Evolutionary conservation across 2,329 filamentous ascomycete genomes (phyloP).

Genomic region (Phialophora verrucosa): DNA sequence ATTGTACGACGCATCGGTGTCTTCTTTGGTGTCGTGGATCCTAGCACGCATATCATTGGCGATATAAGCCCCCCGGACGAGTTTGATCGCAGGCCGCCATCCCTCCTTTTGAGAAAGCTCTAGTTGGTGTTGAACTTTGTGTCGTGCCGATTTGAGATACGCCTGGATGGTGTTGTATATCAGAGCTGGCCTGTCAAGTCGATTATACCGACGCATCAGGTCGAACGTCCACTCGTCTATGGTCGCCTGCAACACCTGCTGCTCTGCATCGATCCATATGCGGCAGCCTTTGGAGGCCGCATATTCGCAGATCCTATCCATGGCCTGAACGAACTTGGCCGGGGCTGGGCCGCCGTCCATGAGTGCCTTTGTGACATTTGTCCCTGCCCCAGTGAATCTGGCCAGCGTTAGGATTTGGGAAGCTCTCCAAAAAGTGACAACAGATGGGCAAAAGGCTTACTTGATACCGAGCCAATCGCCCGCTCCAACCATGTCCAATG

Average conservation of each 20-base stretch:
- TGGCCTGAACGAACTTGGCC: slow-evolving; percentile 49
- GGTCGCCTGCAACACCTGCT: slow-evolving; percentile 57
- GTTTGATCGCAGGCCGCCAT: slow-evolving; percentile 59
- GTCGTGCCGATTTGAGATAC: slow-evolving; percentile 57
- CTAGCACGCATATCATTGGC: slow-evolving; percentile 53
- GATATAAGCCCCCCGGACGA: slow-evolving; percentile 61
- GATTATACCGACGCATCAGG: slow-evolving; percentile 60
- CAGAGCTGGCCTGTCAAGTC: slow-evolving; percentile 45
- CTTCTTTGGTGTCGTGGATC: slow-evolving; percentile 55
- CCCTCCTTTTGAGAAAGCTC: slow-evolving; percentile 53
- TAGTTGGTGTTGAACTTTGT: slow-evolving; percentile 55
- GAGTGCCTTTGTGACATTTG: slow-evolving; percentile 50
- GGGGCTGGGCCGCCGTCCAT: slow-evolving; percentile 49
- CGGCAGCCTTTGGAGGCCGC: slow-evolving; percentile 52
- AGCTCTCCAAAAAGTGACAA: neutral
- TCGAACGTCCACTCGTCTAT: slow-evolving; percentile 61
- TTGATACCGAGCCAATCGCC: slow-evolving; percentile 61
- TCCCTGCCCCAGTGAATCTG: slow-evolving; percentile 58
- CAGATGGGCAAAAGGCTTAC: slow-evolving; percentile 42
- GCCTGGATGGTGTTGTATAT: slow-evolving; percentile 61
- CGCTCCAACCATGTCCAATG: slow-evolving; percentile 58
- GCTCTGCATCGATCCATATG: slow-evolving; percentile 61
- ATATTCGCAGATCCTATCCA: slow-evolving; percentile 52
- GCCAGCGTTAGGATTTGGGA: slow-evolving; percentile 17
- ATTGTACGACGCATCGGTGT: slow-evolving; percentile 61